Evolutionary conservation across 2,329 filamentous ascomycete species (phyloP), one percentile per base, ranked within the genome.

Genomic region (Waltergamsia citrina): DNA sequence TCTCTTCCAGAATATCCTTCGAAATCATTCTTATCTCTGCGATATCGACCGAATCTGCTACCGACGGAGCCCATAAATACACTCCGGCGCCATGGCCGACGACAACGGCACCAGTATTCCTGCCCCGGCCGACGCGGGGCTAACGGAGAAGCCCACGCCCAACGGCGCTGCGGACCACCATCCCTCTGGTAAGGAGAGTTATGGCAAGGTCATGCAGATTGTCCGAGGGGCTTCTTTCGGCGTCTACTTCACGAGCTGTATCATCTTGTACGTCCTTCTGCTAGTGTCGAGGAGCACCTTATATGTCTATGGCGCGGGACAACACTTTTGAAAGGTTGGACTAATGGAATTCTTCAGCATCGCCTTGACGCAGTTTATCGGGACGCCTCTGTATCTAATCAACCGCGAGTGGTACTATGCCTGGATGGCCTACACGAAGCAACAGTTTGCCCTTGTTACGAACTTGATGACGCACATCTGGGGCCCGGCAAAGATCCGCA

Each of bases 351-450:
- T 25, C 9, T 9, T 9, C 16, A 81, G 77, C 12, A 76, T 83
- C 48, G 72, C 74, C 45, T 54, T 74, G 14, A 85, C 85, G 6
- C 85, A 94, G 50, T 67, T 87, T 41, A 61, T 93, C 38, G 86
- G 86, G 22, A 60, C 74, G 1, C 85, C 85, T 3, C 59, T 94
- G 31, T 92, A 92, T 52, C 70, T 78, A 40, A 63, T 86, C 48
- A 81, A 86, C 52, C 75, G 75, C 38, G 78, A 85, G 29, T 73
- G 83, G 50, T 94, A 85, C 63, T 83, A 93, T 57, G 73, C 79
- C 41, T 93, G 86, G 60, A 93, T 94, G 75, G 78, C 85, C 26
- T 72, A 86, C 54, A 92, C 85, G 9, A 94, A 94, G 57, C 76
- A 85, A 50, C 84, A 75, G 2, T 93, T 93, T 54, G 84, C 82